Base-by-base conservation (phyloP, 306 rosid genomes). In the Arachis hypogaea region DNA sequence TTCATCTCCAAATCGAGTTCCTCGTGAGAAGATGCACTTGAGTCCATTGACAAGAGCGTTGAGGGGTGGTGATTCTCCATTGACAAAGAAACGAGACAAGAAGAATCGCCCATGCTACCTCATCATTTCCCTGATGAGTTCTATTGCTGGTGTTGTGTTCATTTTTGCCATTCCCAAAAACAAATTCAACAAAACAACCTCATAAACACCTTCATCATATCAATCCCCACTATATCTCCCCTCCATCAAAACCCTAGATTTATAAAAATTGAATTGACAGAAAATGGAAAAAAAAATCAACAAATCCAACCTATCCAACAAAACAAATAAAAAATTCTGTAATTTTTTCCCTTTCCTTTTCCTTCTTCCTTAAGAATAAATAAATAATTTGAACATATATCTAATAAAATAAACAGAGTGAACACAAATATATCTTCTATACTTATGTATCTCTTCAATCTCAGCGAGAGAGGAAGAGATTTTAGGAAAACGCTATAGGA, bases 171-270 rank as follows among this genome's bases (percentile, higher is more conserved):
- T 81, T 33, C 55, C 80, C 72, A 84, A 83, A 76, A 52, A 79
- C 76, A 83, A 84, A 84, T 77, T 81, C 87, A 87, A 88, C 83
- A 81, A 84, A 86, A 81, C 65, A 87, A 84, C 84, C 86, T 83
- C 79, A 82, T 72, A 78, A 84, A 82, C 84, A 88, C 85, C 88
- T 83, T 75, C 85, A 82, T 68, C 85, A 77, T 74, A 83, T 90
- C 95, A 90, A 88, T 93, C 98, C 74, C 97, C 96, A 86, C 92
- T 93, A 73, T 93, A 93, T 91, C 98, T 90, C 82, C 98, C 98
- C 86, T 93, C 96, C 96, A 88, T 93, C 97, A 93, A 90, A 33
- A 74, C 90, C 97, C 98, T 93, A 86, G 75, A 82, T 88, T 89
- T 78, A 84, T 76, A 88, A 87, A 46, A 33, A 33, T 78, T 88